Evolutionary conservation across 345 rosid genomes (phyloP), one percentile per base, ranked within the genome.

Genomic region (Boechera stricta): DNA sequence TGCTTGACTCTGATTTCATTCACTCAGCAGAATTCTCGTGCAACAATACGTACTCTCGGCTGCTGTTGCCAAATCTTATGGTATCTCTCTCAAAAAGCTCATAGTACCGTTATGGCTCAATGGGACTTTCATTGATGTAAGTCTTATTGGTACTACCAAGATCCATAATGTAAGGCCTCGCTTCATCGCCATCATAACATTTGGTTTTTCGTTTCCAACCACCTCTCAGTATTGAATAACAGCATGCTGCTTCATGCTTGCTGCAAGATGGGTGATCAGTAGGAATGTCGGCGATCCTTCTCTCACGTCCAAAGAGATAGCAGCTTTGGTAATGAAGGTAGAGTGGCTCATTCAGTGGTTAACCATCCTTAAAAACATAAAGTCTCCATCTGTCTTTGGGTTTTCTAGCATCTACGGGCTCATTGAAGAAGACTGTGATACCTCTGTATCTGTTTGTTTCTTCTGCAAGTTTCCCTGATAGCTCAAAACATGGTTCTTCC

Each of bases 201-300:
- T 93, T 63, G 89, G 83, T 63, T 84, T 80, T 84, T 87, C 97
- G 57, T 80, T 88, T 56, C 87, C 92, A 6, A 91, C 84, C 8
- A 91, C 84, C 85, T 88, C 90, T 93, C 97, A 79, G 78, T 81
- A 95, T 71, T 92, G 98, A 74, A 95, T 85, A 70, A 95, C 92
- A 49, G 99, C 98, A 80, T 95, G 99, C 21, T 21, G 21, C 21
- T 21, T 21, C 21, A 56, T 95, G 98, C 81, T 95, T 95, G 98
- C 99, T 95, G 83, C 97, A 92, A 51, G 98, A 95, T 52, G 99
- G 97, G 71, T 95, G 99, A 76, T 95, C 98, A 0, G 98, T 95
- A 15, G 99, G 98, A 72, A 95, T 61, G 69, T 95, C 99, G 2
- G 97, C 97, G 8, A 90, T 85, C 76, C 90, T 91, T 78, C 98